phyloP scores from a whole-genome alignment of 352 stramenopile genomes.

The Proteromonas lacertae region DNA sequence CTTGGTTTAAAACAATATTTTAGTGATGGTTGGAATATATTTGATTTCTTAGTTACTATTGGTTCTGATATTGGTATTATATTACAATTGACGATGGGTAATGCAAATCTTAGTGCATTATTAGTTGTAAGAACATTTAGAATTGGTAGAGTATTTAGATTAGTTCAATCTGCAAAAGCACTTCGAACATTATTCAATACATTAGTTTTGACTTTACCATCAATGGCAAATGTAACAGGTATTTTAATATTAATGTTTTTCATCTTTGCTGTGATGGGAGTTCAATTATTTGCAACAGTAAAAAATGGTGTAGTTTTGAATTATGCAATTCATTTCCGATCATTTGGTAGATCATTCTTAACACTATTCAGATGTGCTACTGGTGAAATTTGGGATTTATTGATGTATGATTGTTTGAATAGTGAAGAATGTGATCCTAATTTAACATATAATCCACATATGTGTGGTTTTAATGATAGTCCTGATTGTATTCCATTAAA shows the following conservation, averaged over 20 bases:
- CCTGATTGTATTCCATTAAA: no score
- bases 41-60: conserved; percentile 2
- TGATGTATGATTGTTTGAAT: conserved; percentile 21
- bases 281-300: conserved; percentile 25
- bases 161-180: conserved; percentile 18
- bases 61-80: conserved; percentile 34
- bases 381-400: conserved; percentile 26
- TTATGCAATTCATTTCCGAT: conserved; percentile 24
- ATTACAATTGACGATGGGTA: conserved; percentile 43
- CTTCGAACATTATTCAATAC: conserved; percentile 26
- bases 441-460: no score
- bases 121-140: conserved; percentile 13
- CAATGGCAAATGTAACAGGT: conserved; percentile 26
- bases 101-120: conserved; percentile 18
- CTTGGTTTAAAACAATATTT: no score
- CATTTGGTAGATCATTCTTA: conserved; percentile 16
- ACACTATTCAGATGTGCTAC: conserved; percentile 26
- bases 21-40: no score
- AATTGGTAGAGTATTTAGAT: conserved; percentile 11
- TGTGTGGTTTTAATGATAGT: no score
- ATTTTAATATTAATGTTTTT: conserved; percentile 28
- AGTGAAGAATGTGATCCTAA: background rate
- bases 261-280: conserved; percentile 27
- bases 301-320: conserved; percentile 17
- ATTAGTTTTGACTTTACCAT: conserved; percentile 25